phyloP scores from a whole-genome alignment of 2,329 filamentous ascomycete species.

The Colletotrichum sp. region DNA sequence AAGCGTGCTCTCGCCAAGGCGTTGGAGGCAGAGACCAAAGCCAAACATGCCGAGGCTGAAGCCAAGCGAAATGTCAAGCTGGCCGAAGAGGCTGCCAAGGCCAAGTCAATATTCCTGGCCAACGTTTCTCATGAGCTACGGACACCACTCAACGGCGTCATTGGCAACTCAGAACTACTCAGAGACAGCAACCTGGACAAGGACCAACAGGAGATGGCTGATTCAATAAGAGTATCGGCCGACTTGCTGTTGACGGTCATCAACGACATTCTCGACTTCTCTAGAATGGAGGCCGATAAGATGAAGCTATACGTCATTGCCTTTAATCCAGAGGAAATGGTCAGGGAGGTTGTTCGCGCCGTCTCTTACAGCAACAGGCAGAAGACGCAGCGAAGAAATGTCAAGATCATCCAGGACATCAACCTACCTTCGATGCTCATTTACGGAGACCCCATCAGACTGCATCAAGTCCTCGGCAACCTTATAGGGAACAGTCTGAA shows the following conservation, averaged over 20 bases:
- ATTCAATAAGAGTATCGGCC: slow-evolving; percentile 85
- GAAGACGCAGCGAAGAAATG: slow-evolving; percentile 65
- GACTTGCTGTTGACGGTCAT: slow-evolving; percentile 90
- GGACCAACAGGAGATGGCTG: slow-evolving; percentile 84
- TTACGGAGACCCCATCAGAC: slow-evolving; percentile 68
- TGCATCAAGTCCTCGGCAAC: slow-evolving; percentile 77
- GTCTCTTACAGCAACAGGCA: slow-evolving; percentile 70
- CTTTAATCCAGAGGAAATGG: slow-evolving; percentile 71
- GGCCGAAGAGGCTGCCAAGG: slow-evolving; percentile 82
- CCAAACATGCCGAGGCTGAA: slow-evolving; percentile 77
- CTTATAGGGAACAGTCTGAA: slow-evolving; percentile 93
- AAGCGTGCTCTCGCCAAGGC: slow-evolving; percentile 76
- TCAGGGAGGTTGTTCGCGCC: slow-evolving; percentile 69
- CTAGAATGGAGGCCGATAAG: slow-evolving; percentile 88
- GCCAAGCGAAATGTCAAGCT: slow-evolving; percentile 81
- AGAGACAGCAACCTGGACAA: slow-evolving; percentile 76
- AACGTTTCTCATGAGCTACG: slow-evolving; percentile 83
- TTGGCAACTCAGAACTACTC: slow-evolving; percentile 85
- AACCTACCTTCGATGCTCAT: slow-evolving; percentile 76
- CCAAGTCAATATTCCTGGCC: slow-evolving; percentile 81
- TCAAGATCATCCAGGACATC: slow-evolving; percentile 73
- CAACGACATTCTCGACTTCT: slow-evolving; percentile 96
- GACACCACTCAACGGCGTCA: slow-evolving; percentile 85
- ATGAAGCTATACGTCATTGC: slow-evolving; percentile 80
- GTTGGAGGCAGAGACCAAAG: slow-evolving; percentile 75